phyloP scores from a whole-genome alignment of 73 alveolate genomes.

The Paramecium pentaurelia region DNA sequence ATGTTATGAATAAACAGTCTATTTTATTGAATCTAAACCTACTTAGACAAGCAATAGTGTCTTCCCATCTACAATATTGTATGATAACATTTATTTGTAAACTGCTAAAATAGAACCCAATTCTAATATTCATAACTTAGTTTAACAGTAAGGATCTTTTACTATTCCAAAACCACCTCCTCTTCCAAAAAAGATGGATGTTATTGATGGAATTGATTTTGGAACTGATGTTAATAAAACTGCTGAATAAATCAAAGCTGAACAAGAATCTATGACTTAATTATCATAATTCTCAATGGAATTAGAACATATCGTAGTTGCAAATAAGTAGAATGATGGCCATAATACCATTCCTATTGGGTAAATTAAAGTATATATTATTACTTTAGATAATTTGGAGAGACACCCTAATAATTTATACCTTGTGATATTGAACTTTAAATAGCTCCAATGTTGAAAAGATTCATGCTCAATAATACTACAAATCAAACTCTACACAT shows the following conservation, averaged over 20 bases:
- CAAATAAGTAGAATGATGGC: background rate
- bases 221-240: background rate
- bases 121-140: background rate
- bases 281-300: background rate
- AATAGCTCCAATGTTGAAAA: background rate
- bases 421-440: background rate
- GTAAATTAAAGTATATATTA: background rate
- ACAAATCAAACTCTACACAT: background rate
- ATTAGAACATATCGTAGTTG: background rate
- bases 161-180: slow-evolving; percentile 49
- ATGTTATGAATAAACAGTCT: background rate
- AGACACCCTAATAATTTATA: background rate
- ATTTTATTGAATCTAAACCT: background rate
- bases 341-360: background rate
- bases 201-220: slow-evolving; percentile 37
- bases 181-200: slow-evolving; percentile 4
- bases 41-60: background rate
- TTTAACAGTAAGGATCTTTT: background rate
- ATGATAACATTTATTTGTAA: background rate
- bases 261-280: background rate
- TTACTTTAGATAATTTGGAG: background rate
- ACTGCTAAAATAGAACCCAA: background rate
- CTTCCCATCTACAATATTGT: background rate
- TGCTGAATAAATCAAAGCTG: background rate
- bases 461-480: slow-evolving; percentile 3